phyloP scores from a whole-genome alignment of 768 basidiomycete species.

The Serendipita indica region DNA sequence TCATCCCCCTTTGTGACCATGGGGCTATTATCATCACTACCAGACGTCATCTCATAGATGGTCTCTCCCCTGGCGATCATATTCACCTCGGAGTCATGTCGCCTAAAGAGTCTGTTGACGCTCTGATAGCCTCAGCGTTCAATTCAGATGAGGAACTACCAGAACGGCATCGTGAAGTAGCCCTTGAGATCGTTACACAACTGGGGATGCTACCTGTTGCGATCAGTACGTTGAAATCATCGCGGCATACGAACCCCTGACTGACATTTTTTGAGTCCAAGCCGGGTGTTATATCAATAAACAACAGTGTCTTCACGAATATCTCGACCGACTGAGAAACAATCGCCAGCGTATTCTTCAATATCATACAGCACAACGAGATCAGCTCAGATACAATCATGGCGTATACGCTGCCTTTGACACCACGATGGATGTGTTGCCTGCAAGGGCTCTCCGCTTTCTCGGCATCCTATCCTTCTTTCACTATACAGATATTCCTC shows the following conservation, averaged over 20 bases:
- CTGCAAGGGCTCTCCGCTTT: background rate
- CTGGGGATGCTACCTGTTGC: background rate
- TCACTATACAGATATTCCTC: background rate
- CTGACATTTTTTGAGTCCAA: no score
- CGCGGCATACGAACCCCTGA: no score
- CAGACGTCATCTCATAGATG: background rate
- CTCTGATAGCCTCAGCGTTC: background rate
- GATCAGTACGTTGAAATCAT: no score
- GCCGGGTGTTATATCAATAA: constrained; percentile 5
- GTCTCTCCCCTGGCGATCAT: background rate
- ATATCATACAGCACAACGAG: background rate
- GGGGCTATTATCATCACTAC: background rate
- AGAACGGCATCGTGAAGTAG: background rate
- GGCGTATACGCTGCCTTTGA: constrained; percentile 4
- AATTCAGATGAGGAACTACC: background rate
- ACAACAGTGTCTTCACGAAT: background rate
- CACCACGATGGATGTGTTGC: background rate
- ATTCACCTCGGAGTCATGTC: background rate
- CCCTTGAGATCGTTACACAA: background rate
- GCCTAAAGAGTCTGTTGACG: background rate
- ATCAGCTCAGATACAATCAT: background rate
- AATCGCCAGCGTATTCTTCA: background rate
- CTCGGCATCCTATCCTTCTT: background rate
- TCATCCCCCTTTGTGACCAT: background rate
- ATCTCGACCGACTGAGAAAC: background rate